Evolutionary conservation across 192 early-diverging fungal genomes (phyloP).

Genomic region (Pilaira anomala): DNA sequence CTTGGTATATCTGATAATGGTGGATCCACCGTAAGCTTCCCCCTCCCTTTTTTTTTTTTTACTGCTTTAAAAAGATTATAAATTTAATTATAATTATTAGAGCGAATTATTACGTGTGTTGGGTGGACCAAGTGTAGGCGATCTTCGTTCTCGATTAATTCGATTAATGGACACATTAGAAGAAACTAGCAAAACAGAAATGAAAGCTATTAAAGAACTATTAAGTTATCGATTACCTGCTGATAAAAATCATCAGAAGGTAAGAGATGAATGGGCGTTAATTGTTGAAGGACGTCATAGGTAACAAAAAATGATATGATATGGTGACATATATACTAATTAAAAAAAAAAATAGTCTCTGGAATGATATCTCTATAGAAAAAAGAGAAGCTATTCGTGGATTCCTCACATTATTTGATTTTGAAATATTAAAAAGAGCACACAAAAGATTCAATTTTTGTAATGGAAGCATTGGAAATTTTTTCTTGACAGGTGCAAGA

Average conservation of each 20-base stretch:
- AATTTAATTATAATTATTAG: constrained; percentile 34
- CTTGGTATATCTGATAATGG: constrained; percentile 76
- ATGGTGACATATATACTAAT: background rate
- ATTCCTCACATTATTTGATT: constrained; percentile 67
- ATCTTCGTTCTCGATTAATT: constrained; percentile 64
- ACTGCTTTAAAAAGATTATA: background rate
- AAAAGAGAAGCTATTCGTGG: constrained; percentile 69
- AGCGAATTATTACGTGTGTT: constrained; percentile 69
- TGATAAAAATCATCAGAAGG: constrained; percentile 44
- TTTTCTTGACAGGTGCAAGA: constrained; percentile 73
- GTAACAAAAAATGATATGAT: constrained; percentile 26
- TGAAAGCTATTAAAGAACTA: constrained; percentile 64
- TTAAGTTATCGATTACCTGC: constrained; percentile 66
- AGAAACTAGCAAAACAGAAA: constrained; percentile 43
- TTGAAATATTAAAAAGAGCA: constrained; percentile 59
- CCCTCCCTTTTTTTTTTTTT: background rate
- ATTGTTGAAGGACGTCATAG: constrained; percentile 72
- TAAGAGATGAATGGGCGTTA: constrained; percentile 70
- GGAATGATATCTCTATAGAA: constrained; percentile 49
- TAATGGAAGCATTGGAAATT: constrained; percentile 74
- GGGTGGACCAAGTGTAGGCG: constrained; percentile 75
- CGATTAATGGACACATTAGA: constrained; percentile 62
- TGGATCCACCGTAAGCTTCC: constrained; percentile 48
- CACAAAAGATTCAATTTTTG: constrained; percentile 67
- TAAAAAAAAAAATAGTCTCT: constrained; percentile 32